Evolutionary conservation across 495 filamentous ascomycete genomes (phyloP).

Genomic region (Mytilinidion resinicola): DNA sequence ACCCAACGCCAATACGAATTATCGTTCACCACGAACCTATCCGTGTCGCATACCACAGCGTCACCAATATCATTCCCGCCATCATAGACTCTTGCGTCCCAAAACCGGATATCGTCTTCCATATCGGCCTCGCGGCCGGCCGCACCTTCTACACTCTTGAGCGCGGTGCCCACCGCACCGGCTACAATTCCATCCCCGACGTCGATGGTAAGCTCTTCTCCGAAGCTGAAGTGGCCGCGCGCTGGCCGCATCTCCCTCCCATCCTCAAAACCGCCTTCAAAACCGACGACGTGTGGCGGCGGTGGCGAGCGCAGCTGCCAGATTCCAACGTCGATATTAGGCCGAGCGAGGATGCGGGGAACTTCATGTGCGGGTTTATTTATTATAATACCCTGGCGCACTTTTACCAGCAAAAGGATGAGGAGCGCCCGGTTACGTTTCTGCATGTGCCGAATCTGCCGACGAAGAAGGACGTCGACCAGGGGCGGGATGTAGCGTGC

Average conservation of each 20-base stretch:
- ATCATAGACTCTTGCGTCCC: slow-evolving; percentile 44
- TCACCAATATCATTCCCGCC: slow-evolving; percentile 54
- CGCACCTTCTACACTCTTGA: slow-evolving; percentile 65
- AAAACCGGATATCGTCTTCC: slow-evolving; percentile 60
- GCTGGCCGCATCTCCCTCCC: slow-evolving; percentile 34
- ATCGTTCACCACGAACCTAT: slow-evolving; percentile 61
- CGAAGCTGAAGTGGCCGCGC: slow-evolving; percentile 46
- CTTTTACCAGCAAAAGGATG: slow-evolving; percentile 24
- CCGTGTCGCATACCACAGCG: slow-evolving; percentile 60
- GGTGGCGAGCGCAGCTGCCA: slow-evolving; percentile 47
- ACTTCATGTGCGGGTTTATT: slow-evolving; percentile 81
- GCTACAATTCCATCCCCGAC: slow-evolving; percentile 67
- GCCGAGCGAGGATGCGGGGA: slow-evolving; percentile 56
- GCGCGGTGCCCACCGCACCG: slow-evolving; percentile 61
- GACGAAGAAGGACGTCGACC: slow-evolving; percentile 48
- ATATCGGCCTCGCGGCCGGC: slow-evolving; percentile 76
- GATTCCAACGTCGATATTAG: slow-evolving; percentile 26
- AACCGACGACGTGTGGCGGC: slow-evolving; percentile 46
- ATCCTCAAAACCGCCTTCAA: slow-evolving; percentile 47
- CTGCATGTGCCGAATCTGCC: slow-evolving; percentile 67
- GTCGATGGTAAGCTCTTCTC: slow-evolving; percentile 54
- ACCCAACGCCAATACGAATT: slow-evolving; percentile 47
- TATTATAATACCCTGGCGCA: slow-evolving; percentile 68
- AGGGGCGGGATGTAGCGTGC: slow-evolving; percentile 57
- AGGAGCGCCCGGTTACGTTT: slow-evolving; percentile 58